Percentiles rank a stretch among this genome's conserved stretches.
These are phyloP conservation scores for Sphaerobolus stellatus DNA, from an alignment of 1,284 basidiomycete species.

Conservation along the genomic window DNA sequence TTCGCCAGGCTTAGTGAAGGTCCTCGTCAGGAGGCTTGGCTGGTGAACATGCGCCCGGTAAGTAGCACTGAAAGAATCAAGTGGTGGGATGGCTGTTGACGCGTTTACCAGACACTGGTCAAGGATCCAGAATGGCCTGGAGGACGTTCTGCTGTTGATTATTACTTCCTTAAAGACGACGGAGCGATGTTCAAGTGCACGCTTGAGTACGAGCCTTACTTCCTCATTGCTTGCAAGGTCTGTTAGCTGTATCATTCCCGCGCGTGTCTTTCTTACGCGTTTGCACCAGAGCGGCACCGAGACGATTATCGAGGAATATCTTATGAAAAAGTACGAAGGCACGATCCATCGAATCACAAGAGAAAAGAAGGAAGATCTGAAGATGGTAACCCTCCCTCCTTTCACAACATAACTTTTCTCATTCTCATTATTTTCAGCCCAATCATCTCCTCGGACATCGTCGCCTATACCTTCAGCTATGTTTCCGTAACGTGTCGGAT, in stretches of 20 bases:
- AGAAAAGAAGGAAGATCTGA: conserved; percentile 90
- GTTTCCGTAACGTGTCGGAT: conserved; percentile 92
- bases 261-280: not conserved
- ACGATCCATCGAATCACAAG: conserved; percentile 76
- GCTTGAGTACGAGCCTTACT: conserved; percentile 92
- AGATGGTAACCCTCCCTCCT: conserved; percentile 48
- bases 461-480: conserved; percentile 85
- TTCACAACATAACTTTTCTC: not conserved
- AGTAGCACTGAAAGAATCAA: conserved; percentile 30
- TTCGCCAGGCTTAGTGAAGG: conserved; percentile 82
- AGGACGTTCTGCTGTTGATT: conserved; percentile 91
- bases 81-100: not conserved
- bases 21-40: conserved; percentile 78
- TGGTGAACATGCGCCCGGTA: conserved; percentile 98
- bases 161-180: conserved; percentile 97
- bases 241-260: conserved; percentile 23
- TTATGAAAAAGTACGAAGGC: conserved; percentile 92
- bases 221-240: conserved; percentile 89
- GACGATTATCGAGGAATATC: conserved; percentile 92
- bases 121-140: conserved; percentile 80
- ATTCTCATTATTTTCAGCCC: conserved; percentile 43
- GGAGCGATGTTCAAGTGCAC: conserved; percentile 97
- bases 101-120: conserved; percentile 66
- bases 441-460: conserved; percentile 95
- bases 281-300: conserved; percentile 75